Base-by-base conservation (phyloP, 768 basidiomycete genomes). In the Leccinum arenicola region DNA sequence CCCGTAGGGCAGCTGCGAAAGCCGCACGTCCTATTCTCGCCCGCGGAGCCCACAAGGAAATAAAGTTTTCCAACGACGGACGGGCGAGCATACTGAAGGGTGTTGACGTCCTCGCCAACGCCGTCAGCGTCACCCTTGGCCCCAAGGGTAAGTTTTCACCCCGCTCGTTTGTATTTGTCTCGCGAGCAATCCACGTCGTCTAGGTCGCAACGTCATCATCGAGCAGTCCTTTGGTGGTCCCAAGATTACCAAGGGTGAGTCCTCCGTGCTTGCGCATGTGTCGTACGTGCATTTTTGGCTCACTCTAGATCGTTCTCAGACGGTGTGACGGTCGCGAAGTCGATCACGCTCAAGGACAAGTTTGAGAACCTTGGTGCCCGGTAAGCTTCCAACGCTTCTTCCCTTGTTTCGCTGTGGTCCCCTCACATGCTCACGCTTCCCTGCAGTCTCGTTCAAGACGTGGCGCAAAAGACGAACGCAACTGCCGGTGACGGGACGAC, bases 301-400 rank as follows among this genome's bases (percentile, higher is more conserved):
- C 54, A 29, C 40, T 19, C 19, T 1, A n/a, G 9, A 53, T 27
- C 21, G 55, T 57, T n/a, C 25, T 6, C 55, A 93, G 94, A 98
- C 74, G 96, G 95, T 86, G 96, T 97, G 19, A 96, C 95, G 27
- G 96, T 98, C 40, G 96, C 96, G 59, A 99, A 98, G 81, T 80
- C 93, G 38, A 93, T 99, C 66, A 80, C 86, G 6, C 84, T 98
- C 67, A 87, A 98, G 78, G 94, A 98, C 85, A 97, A 95, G 77
- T 98, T 98, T 71, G 93, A 98, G 82, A 98, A 98, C 82, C 90
- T 98, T 58, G 95, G 95, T 71, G 95, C 95, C 70, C 90, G 94
- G 93, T 95, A 76, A 66, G 87, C 73, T 8, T 49, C 7, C 19
- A 45, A 51, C 10, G n/a, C 51, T 1, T 59, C 23, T 61, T 6